A percentile compares a stretch with the other conserved stretches of the same genome.
Evolutionary conservation across 2,329 filamentous ascomycete genomes (phyloP).

Genomic region (Ceratocystis ficicola): DNA sequence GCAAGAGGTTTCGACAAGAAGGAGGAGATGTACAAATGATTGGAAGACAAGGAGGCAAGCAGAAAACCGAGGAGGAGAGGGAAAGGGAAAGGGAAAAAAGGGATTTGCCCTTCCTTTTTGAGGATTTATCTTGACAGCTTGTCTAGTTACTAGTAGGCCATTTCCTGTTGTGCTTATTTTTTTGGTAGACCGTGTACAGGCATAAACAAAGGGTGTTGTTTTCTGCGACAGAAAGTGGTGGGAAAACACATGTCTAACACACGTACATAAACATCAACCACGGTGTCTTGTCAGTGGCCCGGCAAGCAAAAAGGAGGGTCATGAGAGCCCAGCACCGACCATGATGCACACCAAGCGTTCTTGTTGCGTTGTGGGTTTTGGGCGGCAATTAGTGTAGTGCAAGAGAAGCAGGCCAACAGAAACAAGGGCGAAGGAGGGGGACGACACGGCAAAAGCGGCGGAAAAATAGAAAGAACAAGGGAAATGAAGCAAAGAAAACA

Average conservation of each 20-base stretch:
- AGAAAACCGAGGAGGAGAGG: no score
- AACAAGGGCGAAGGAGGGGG: neutral
- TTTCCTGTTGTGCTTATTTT: neutral
- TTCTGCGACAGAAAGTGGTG: neutral
- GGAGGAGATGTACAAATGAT: no score
- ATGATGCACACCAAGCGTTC: neutral
- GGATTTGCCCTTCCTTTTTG: no score
- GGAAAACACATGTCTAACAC: neutral
- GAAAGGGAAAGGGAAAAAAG: no score
- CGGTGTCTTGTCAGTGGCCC: neutral
- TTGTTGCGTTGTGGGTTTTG: neutral
- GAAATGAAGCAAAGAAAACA: neutral
- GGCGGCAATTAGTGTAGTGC: neutral
- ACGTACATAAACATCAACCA: neutral
- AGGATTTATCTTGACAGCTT: no score
- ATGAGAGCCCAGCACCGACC: slow-evolving; percentile 1
- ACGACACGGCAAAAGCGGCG: neutral
- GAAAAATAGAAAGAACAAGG: neutral
- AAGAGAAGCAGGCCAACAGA: neutral
- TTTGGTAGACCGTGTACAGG: neutral
- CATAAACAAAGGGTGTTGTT: slow-evolving; percentile 10
- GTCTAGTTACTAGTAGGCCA: no score
- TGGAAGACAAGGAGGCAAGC: no score
- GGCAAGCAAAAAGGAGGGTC: neutral
- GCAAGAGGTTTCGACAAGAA: neutral